Evolutionary conservation across 805 yeast genomes (phyloP).

Genomic region (Saccharomycopsis synnaedendra): DNA sequence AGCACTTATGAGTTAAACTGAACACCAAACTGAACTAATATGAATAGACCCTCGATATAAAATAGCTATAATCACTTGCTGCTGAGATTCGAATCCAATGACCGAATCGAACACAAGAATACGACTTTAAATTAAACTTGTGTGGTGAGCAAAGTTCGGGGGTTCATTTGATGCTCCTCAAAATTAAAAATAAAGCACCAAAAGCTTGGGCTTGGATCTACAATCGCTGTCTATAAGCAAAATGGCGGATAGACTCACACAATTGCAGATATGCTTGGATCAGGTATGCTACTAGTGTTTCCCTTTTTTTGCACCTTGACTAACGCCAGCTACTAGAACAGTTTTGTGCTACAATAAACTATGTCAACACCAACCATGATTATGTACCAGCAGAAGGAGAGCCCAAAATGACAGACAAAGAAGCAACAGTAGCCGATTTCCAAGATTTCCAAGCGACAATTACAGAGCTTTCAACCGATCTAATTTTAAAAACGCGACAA

Average conservation of each 20-base stretch:
- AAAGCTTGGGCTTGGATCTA: too few relatives aligned
- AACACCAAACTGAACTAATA: too few relatives aligned
- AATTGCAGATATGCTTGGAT: constrained; percentile 80
- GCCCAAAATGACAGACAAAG: constrained; percentile 51
- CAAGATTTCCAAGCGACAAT: constrained; percentile 37
- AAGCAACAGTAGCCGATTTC: constrained; percentile 42
- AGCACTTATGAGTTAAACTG: too few relatives aligned
- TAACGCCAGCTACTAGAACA: constrained; percentile 52
- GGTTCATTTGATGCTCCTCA: too few relatives aligned
- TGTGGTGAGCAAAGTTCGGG: too few relatives aligned
- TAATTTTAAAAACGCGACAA: constrained; percentile 78
- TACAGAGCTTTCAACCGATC: constrained; percentile 73
- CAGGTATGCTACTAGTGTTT: constrained; percentile 29
- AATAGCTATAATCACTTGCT: too few relatives aligned
- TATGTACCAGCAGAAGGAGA: constrained; percentile 40
- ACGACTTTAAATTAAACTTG: too few relatives aligned
- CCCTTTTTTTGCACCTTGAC: constrained; percentile 15
- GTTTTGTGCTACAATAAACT: constrained; percentile 66
- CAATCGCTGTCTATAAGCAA: too few relatives aligned
- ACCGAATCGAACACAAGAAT: too few relatives aligned
- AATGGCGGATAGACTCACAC: constrained; percentile 85
- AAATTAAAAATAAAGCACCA: too few relatives aligned
- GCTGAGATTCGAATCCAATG: too few relatives aligned
- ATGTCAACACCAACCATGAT: constrained; percentile 68
- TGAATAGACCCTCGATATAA: too few relatives aligned